Conservation (phyloP, 441 rosid species). For the Hura crepitans region DNA sequence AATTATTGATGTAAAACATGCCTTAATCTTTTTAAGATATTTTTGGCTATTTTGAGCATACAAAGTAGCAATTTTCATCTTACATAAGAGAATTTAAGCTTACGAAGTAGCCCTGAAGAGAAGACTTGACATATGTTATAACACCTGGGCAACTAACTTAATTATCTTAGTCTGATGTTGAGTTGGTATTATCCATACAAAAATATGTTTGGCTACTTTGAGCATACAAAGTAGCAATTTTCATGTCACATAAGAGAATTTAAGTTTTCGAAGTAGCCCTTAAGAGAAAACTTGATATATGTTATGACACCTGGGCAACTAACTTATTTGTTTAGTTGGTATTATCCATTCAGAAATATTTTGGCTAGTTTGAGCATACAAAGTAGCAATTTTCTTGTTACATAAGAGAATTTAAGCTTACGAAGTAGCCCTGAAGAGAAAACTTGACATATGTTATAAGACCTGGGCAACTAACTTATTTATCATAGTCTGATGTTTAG, state of each 20-base stretch:
- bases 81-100: neutral
- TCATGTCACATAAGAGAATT: neutral
- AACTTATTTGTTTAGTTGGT: neutral
- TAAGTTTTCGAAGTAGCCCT: neutral
- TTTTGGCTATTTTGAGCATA: constrained; percentile 6
- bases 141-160: too few species aligned
- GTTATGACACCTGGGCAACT: neutral
- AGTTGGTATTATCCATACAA: too few species aligned
- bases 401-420: neutral
- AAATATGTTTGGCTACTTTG: too few species aligned
- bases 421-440: too few species aligned
- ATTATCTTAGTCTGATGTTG: too few species aligned
- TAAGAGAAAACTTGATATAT: neutral
- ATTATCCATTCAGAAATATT: neutral
- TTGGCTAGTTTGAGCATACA: constrained; percentile 4
- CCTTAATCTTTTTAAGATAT: too few species aligned
- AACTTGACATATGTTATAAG: too few species aligned
- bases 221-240: neutral
- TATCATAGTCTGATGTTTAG: too few species aligned
- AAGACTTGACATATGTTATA: too few species aligned
- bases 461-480: too few species aligned
- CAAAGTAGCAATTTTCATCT: neutral
- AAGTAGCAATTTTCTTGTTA: neutral
- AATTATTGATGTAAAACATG: too few species aligned
- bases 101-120: neutral